Base-by-base conservation (phyloP, 2,329 filamentous ascomycete species). In the Sporothrix euskadiensis region DNA sequence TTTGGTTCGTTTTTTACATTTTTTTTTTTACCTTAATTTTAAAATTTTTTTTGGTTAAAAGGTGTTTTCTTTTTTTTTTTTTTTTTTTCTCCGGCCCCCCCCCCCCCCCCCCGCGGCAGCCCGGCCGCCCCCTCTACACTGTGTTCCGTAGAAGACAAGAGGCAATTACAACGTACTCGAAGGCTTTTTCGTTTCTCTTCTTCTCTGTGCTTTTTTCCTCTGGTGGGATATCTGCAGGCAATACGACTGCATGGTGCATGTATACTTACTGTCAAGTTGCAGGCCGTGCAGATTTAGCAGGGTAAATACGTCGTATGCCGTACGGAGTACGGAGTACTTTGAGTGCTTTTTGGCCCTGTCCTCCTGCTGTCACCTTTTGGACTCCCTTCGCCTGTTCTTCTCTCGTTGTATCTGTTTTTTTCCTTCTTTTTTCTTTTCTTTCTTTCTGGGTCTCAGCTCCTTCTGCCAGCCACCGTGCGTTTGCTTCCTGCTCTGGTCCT, bases 381-480 rank as follows among this genome's bases (percentile, higher is more conserved):
- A 35, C 35, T 57, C 7, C 30, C 30, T 61, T 61, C 22, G 10
- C 41, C 30, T 61, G 35, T 22, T 22, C 39, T 12, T 63, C 39
- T 41, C 35, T 63, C 35, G 35, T 26, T 65, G 59, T 63, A 65
- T 49, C 35, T 35, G 4, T 35, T 35, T 26, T 26, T 35, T n/a
- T 61, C 2, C 26, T 26, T 26, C 26, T 41, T 44, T 26, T 4
- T 35, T 35, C 8, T 35, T 35, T 39, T 61, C 26, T 26, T 26
- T 26, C 26, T 41, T 44, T 26, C 10, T 44, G 35, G 59, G 59
- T 7, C 35, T n/a, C 59, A 65, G 59, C 35, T 65, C 35, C 35
- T 65, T 22, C 35, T 65, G 35, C 59, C 59, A 65, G 59, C 35
- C 59, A 26, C 59, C 59, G 59, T 44, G 39, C 59, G 59, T 44